phyloP scores from a whole-genome alignment of 352 stramenopile genomes.

The Phytophthora rubi region DNA sequence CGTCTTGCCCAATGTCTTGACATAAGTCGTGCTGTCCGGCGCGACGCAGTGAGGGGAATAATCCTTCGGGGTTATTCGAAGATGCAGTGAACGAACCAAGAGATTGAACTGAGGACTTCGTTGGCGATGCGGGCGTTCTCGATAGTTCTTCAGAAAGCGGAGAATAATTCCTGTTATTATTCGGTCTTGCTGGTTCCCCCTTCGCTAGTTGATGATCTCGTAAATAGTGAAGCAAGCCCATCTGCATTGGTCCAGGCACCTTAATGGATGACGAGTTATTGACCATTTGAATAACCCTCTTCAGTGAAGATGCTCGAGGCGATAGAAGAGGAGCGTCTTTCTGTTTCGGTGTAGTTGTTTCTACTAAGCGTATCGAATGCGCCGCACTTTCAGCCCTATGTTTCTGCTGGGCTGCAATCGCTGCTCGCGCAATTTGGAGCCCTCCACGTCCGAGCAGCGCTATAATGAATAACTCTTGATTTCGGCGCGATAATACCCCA shows the following conservation, averaged over 20 bases:
- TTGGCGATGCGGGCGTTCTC: neutral
- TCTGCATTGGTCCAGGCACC: constrained; percentile 4
- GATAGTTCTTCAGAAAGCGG: neutral
- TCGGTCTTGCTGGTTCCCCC: neutral
- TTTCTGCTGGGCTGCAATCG: constrained; percentile 31
- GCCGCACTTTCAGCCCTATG: constrained; percentile 36
- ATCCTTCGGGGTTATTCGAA: neutral
- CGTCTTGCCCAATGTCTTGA: neutral
- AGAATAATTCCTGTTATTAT: neutral
- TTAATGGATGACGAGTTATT: neutral
- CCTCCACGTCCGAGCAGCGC: constrained; percentile 45
- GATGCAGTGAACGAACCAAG: constrained; percentile 4
- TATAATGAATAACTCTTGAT: constrained; percentile 33
- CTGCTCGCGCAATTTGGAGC: constrained; percentile 33
- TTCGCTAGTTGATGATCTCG: constrained; percentile 12
- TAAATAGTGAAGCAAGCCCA: constrained; percentile 24
- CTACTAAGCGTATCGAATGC: constrained; percentile 38
- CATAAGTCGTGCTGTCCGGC: neutral
- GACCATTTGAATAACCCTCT: constrained; percentile 1
- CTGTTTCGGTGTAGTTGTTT: constrained; percentile 14
- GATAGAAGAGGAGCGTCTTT: neutral
- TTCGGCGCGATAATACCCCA: constrained; percentile 5
- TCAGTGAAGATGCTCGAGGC: neutral
- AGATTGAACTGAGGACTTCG: neutral
- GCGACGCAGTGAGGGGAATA: constrained; percentile 11